Evolutionary conservation across 768 basidiomycete species (phyloP).

Genomic region (Exidia glandulosa): DNA sequence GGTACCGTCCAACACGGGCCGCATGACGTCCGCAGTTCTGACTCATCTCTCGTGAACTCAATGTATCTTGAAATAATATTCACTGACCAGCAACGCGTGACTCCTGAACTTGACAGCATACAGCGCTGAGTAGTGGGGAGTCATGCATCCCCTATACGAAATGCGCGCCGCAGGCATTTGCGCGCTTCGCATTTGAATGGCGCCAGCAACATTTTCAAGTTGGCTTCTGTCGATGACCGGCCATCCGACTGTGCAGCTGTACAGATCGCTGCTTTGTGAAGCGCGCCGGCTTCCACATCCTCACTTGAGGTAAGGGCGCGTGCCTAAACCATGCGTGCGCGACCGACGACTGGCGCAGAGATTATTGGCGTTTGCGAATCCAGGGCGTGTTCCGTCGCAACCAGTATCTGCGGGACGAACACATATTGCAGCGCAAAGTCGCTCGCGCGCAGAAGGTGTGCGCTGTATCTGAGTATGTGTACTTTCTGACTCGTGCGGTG

Average conservation of each 20-base stretch:
- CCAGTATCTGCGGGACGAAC: not conserved
- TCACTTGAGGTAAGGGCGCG: not conserved
- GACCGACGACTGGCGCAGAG: not conserved
- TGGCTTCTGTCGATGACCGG: not conserved
- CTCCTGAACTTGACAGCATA: no score
- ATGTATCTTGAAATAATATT: no score
- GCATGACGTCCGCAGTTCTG: no score
- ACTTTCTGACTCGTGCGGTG: not conserved
- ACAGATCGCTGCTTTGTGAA: not conserved
- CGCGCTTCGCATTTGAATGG: no score
- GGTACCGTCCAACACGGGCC: no score
- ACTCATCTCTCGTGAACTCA: no score
- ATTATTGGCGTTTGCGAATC: not conserved
- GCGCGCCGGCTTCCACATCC: not conserved
- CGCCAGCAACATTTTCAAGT: not conserved
- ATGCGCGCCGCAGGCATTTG: no score
- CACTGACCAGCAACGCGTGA: no score
- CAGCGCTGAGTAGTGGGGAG: no score
- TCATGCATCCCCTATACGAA: no score
- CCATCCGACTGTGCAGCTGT: not conserved
- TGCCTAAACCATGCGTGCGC: not conserved
- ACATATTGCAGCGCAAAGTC: not conserved
- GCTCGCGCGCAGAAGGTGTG: not conserved
- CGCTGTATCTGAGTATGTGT: no score
- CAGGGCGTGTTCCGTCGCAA: not conserved